Percentiles rank a stretch among this genome's conserved stretches.
Conservation (phyloP, 2,329 filamentous ascomycete species). For the Geosmithia putterillii region DNA sequence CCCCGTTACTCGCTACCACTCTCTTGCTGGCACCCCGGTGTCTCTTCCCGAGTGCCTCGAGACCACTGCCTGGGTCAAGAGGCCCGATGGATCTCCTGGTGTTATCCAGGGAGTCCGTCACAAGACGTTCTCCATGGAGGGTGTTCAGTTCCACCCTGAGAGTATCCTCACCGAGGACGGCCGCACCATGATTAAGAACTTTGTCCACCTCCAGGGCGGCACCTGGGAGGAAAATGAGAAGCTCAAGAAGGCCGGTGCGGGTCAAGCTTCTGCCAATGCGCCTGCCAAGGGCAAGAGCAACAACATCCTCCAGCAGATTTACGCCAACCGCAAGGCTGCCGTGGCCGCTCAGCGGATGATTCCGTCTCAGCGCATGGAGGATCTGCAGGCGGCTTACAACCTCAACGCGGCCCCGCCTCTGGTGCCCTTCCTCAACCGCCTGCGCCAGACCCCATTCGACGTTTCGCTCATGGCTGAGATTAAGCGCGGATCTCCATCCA, state of each 20-base stretch:
- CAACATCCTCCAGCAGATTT: slow-evolving; percentile 87
- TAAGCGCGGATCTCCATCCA: slow-evolving; percentile 91
- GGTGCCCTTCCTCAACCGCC: slow-evolving; percentile 64
- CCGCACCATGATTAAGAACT: slow-evolving; percentile 83
- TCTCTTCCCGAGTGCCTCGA: slow-evolving; percentile 80
- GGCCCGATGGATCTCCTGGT: slow-evolving; percentile 63
- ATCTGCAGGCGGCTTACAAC: slow-evolving; percentile 78
- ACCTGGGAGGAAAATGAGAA: slow-evolving; percentile 77
- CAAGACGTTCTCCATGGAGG: slow-evolving; percentile 83
- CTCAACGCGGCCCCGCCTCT: slow-evolving; percentile 75
- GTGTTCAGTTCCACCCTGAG: slow-evolving; percentile 95
- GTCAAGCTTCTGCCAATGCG: slow-evolving; percentile 12
- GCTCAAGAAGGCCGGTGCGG: slow-evolving; percentile 29
- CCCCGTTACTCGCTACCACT: slow-evolving; percentile 91
- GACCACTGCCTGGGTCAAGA: slow-evolving; percentile 78
- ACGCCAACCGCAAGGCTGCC: slow-evolving; percentile 62
- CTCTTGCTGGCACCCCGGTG: slow-evolving; percentile 79
- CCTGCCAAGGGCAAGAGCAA: slow-evolving; percentile 44
- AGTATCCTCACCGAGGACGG: slow-evolving; percentile 90
- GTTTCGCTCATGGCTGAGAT: slow-evolving; percentile 95
- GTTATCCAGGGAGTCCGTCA: slow-evolving; percentile 97
- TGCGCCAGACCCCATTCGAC: slow-evolving; percentile 74
- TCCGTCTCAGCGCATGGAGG: slow-evolving; percentile 70
- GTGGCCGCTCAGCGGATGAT: slow-evolving; percentile 74
- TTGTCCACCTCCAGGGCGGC: slow-evolving; percentile 74